These are phyloP conservation scores for Stentor roeselii DNA, from an alignment of 73 alveolate genomes.

Conservation along the genomic window DNA sequence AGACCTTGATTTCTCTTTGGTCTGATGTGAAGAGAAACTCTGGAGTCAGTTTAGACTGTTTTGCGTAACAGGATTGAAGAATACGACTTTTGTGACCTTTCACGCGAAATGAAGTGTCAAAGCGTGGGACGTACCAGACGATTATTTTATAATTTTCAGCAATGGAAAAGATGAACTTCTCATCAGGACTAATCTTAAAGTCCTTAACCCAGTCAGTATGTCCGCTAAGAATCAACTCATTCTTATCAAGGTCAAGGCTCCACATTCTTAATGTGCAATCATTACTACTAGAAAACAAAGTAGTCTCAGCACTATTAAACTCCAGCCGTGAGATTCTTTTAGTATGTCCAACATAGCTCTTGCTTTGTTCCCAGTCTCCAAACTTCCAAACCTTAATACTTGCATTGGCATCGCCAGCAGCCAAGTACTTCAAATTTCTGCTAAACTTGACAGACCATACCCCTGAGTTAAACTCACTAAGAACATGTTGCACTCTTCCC, in stretches of 20 bases:
- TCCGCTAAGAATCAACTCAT: neutral
- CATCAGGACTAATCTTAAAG: neutral
- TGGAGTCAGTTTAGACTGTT: too few relatives aligned
- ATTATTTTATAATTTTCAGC: neutral
- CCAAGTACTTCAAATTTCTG: neutral
- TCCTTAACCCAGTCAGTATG: neutral
- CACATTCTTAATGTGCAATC: neutral
- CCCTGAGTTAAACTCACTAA: neutral
- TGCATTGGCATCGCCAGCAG: neutral
- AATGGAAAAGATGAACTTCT: neutral
- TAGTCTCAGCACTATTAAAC: neutral
- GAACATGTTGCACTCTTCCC: too few relatives aligned
- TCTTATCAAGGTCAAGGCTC: neutral
- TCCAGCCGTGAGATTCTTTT: neutral
- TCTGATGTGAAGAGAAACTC: too few relatives aligned
- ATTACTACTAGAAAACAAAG: neutral
- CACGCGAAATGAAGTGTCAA: too few relatives aligned
- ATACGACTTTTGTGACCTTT: too few relatives aligned
- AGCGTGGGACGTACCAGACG: too few relatives aligned
- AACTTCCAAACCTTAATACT: neutral
- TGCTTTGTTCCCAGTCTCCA: neutral
- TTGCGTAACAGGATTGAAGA: too few relatives aligned
- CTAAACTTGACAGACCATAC: neutral
- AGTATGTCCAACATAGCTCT: neutral
- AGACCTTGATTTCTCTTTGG: too few relatives aligned